Evolutionary conservation across 2,329 filamentous ascomycete species (phyloP), one percentile per base, ranked within the genome.

Genomic region (Paecilomyces fulvus): DNA sequence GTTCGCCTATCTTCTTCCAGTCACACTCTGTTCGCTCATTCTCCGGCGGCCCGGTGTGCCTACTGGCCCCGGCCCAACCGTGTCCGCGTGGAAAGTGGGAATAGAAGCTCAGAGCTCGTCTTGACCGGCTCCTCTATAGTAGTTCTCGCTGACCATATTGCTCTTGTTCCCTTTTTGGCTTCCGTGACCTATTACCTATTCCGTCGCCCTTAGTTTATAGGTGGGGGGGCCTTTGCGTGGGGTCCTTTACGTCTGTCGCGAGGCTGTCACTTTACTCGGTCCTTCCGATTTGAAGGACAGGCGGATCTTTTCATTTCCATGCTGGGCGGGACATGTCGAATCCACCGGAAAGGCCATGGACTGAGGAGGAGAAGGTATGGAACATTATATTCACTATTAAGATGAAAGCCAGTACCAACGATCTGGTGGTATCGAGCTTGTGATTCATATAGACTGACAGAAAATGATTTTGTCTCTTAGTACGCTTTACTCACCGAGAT

Each of bases 341-440:
- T 68, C 66, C 63, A 72, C 61, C 67, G 56, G 73, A 75, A 62
- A 71, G 65, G 62, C 68, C 68, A 67, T 76, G 73, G 73, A 70
- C 71, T 31, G 73, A 76, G 66, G 73, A 75, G 66, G 73, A 76
- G 70, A 76, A 73, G 73, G 73, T 75, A 74, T 57, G 65, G 37
- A 52, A 21, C 49, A 46, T 12, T 23, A 14, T 49, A 30, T 53
- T 31, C 21, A 30, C 17, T 23, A 17, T 11, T 51, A 9, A 43
- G 25, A 51, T 20, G 23, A 17, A 52, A 52, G 10, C n/a, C 25
- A 14, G 30, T 25, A 31, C 23, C 14, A 33, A 51, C 20, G 14
- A 48, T n/a, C n/a, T 49, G 21, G 11, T 53, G 30, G 49, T 30
- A 54, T 30, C 17, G 14, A 30, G 49, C 20, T 49, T 49, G 33